Evolutionary conservation across 2,329 filamentous ascomycete species (phyloP), one percentile per base, ranked within the genome.

Genomic region (Phaeophleospora eucalypticola): DNA sequence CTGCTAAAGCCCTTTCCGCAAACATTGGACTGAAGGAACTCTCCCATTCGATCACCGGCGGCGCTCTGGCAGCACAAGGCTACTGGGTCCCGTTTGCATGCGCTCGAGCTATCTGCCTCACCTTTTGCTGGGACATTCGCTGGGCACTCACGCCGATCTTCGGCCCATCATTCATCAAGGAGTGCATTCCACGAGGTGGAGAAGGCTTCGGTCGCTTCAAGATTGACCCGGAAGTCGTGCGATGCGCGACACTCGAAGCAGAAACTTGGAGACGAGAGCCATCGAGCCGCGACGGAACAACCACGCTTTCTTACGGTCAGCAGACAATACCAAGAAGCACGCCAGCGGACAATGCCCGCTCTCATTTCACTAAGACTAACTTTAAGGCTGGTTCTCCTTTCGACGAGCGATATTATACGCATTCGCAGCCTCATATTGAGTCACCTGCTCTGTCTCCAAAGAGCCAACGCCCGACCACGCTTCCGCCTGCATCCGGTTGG

Each of bases 21-120:
- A 97, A 95, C 58, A 80, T 82, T 0, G 90, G 91, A 4, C 79
- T 98, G 27, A 83, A 84, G 56, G 85, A 93, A n/a, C 87, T 97
- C 51, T 89, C 86, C 20, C 86, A 95, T 65, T 95, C 89, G 67
- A 95, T 97, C 65, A 98, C 93, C 0, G 93, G 93, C 19, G 93
- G 93, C 4, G 84, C 89, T 21, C 83, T 97, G 47, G 82, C 82
- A 51, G 91, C 90, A 43, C 93, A 98, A 82, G 90, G 93, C 27
- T 98, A 97, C 68, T 98, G 93, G 93, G 89, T 97, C 80, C 91
- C 91, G 2, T 97, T 84, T 60, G 72, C 81, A 33, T 94, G 89
- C 57, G 93, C 93, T 38, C 86, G 80, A 68, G 89, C 89, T 9
- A 74, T 98, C 42, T 94, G 90, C 60, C 80, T 87, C 3, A 96